A percentile compares a stretch with the other conserved stretches of the same genome.
Conservation (phyloP, 108 stramenopile species). For the Skeletonema menzelii region DNA sequence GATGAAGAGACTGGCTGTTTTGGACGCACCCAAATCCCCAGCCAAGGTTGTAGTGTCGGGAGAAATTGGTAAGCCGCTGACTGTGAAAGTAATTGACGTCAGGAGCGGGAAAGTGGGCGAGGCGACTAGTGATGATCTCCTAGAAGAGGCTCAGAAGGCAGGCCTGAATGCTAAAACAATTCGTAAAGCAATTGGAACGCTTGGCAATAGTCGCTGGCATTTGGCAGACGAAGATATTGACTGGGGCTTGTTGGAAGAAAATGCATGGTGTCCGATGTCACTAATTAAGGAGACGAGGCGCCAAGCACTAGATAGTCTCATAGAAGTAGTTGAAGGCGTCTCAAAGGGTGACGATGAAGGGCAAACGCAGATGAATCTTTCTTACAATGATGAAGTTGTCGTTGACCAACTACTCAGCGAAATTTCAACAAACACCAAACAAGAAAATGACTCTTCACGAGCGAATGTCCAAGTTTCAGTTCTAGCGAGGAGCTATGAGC, state of each 20-base stretch:
- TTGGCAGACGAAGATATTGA: slow-evolving; percentile 40
- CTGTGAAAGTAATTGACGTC: slow-evolving; percentile 39
- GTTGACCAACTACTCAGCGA: slow-evolving; percentile 28
- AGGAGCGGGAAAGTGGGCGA: slow-evolving; percentile 39
- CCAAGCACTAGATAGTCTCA: slow-evolving; percentile 51
- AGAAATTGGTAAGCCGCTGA: slow-evolving; percentile 39
- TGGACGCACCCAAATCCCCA: slow-evolving; percentile 26
- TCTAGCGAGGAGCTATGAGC: slow-evolving; percentile 53
- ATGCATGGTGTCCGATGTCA: slow-evolving; percentile 62
- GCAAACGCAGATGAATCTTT: not conserved
- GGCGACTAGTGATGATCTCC: slow-evolving; percentile 14
- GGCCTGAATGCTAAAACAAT: slow-evolving; percentile 46
- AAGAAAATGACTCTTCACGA: not conserved
- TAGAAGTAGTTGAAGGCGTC: not conserved
- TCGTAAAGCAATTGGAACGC: slow-evolving; percentile 64
- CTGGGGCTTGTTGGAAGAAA: slow-evolving; percentile 37
- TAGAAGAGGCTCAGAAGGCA: slow-evolving; percentile 36
- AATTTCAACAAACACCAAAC: not conserved
- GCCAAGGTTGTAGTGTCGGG: slow-evolving; percentile 48
- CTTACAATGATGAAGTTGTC: slow-evolving; percentile 6
- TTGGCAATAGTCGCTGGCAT: slow-evolving; percentile 59
- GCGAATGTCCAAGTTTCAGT: slow-evolving; percentile 38
- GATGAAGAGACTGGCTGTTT: slow-evolving; percentile 50
- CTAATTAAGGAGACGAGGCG: slow-evolving; percentile 65
- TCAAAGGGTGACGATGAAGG: not conserved